Base-by-base conservation (phyloP, 495 filamentous ascomycete genomes). In the Astrothelium subdiscretum region DNA sequence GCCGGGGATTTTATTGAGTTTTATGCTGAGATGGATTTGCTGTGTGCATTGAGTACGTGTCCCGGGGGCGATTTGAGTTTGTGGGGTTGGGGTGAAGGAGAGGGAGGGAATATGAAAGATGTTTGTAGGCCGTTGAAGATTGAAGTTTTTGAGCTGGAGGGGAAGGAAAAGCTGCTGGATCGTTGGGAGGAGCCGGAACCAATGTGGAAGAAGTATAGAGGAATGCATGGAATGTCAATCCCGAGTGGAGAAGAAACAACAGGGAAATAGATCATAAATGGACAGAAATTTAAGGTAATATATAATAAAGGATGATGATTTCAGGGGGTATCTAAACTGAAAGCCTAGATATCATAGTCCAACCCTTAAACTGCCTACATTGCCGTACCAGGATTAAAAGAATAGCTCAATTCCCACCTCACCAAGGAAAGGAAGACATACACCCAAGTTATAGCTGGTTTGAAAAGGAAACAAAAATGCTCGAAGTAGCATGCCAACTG, bases 81-180 rank as follows among this genome's bases (percentile, higher is more conserved):
- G 32, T 90, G 87, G 86, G 87, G 86, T 1, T 91, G 88, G 80
- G 86, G 83, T 29, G 83, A 80, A 63, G 83, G 84, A 65, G 81
- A 80, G 38, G 89, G 84, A 73, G 86, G 83, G 10, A 81, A 79
- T 61, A 91, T 91, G 88, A 77, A 83, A 26, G 83, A 85, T 18
- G 86, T 82, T 24, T 90, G 86, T 71, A 79, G 87, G n/a, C 86
- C 87, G 1, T 75, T 91, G 10, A 82, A 82, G 15, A 83, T 91
- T 12, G 82, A 89, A 61, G 82, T 91, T 2, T 91, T 82, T 67
- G 77, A 79, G 57, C 71, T 91, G 18, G 71, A 73, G 24, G 81
- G 87, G 63, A 63, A 68, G 13, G 70, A 69, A 31, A 69, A 82
- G 0, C 68, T 83, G 18, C 68, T 86, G 60, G 67, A 76, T 4